Base-by-base conservation (phyloP, 1,284 basidiomycete genomes). In the Rhodotorula glutinis region DNA sequence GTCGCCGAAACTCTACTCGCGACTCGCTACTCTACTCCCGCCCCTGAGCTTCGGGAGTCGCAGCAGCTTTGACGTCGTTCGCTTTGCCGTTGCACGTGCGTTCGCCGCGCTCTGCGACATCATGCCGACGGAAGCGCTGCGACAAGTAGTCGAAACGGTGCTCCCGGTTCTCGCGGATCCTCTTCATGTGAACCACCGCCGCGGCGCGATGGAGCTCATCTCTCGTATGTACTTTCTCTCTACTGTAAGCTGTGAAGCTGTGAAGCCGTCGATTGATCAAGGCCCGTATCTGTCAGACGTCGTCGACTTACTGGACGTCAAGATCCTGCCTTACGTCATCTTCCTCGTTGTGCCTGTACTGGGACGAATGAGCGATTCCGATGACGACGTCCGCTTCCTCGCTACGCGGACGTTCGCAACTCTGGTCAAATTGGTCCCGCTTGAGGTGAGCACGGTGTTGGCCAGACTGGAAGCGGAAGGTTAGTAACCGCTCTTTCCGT, bases 391-490 rank as follows among this genome's bases (percentile, higher is more conserved):
- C 56, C 88, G 96, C 27, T 86, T 95, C 47, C 87, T 92, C 9
- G 89, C 96, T 0, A 98, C 96, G 13, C 93, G 93, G 76, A 96
- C 94, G 0, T 99, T 99, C 78, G 96, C 96, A 0, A 90, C 92
- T 3, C 82, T 99, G n/a, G 91, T 99, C 74, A 98, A 98, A 82
- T 95, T 99, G 89, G 92, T 98, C 10, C 96, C 96, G 7, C 84
- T 99, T 1, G 96, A 98, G 84, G 91, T 91, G 67, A 72, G 82
- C 74, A 38, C 33, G 11, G 33, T 7, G 5, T 11, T 38, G 33
- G 33, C 5, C 33, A 11, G 5, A 11, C 11, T 11, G 7, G 7
- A 11, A 5, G 33, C 7, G 33, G 33, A 38, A 38, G 33, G 33
- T 38, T 13, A 4, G 25, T 53, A 16, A 57, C 53, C 0, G 5